Conservation (phyloP, 129 eudicot genomes). For the Artemisia annua region DNA sequence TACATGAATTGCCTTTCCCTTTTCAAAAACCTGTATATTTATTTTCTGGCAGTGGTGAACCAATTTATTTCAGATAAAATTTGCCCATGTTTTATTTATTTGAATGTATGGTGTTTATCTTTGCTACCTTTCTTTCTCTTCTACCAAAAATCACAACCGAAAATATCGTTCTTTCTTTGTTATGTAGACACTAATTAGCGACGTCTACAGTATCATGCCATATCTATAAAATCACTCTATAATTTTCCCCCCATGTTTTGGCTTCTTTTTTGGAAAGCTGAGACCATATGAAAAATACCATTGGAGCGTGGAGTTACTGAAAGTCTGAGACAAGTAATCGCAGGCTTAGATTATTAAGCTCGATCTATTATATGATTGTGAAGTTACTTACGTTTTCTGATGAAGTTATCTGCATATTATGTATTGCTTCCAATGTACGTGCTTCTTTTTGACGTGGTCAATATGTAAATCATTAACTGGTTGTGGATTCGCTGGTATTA, state of each 20-base stretch:
- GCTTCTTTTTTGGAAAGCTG: conserved; percentile 13
- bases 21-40: not conserved
- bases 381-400: not conserved
- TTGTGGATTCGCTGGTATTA: not conserved
- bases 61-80: not conserved
- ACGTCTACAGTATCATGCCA: not conserved
- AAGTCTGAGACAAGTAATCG: conserved; percentile 13
- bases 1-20: not conserved
- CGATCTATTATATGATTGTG: not conserved
- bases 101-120: not conserved
- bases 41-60: conserved; percentile 12
- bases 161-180: not conserved
- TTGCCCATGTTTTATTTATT: not conserved
- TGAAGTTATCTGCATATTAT: conserved; percentile 10
- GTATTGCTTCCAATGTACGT: not conserved
- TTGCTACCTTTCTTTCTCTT: not conserved
- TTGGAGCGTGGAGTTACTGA: conserved; percentile 6
- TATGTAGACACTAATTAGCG: not conserved
- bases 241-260: too few relatives aligned
- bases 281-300: conserved; percentile 7
- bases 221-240: conserved; percentile 1
- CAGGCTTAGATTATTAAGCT: conserved; percentile 5
- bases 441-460: conserved; percentile 2
- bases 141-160: conserved; percentile 2
- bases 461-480: not conserved